These are phyloP conservation scores for Colletotrichum sp. DNA, from an alignment of 2,329 filamentous ascomycete species.

Conservation along the genomic window DNA sequence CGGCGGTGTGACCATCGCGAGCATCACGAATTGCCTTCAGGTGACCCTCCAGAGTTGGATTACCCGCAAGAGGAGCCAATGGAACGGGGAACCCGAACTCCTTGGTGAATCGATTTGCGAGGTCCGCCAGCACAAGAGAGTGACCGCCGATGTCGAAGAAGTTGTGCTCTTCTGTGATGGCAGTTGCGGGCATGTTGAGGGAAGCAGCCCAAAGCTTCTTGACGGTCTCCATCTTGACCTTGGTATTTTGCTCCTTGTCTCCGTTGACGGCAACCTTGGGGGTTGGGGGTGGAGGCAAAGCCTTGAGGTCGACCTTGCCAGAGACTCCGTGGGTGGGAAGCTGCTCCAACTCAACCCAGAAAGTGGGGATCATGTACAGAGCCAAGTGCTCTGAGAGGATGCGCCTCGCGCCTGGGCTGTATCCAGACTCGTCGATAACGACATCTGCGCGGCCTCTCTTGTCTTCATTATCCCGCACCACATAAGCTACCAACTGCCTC, in stretches of 20 bases:
- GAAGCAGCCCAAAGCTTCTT: conserved; percentile 75
- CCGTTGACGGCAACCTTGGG: conserved; percentile 47
- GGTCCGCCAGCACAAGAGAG: conserved; percentile 77
- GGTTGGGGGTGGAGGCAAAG: conserved; percentile 68
- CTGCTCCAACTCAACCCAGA: conserved; percentile 76
- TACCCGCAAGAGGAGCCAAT: conserved; percentile 72
- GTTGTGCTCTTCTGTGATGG: conserved; percentile 73
- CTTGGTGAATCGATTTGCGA: conserved; percentile 72
- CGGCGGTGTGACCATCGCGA: conserved; percentile 74
- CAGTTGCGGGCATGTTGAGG: conserved; percentile 66
- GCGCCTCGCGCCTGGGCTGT: conserved; percentile 72
- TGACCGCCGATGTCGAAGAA: conserved; percentile 86
- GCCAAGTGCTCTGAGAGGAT: conserved; percentile 71
- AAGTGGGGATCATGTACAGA: conserved; percentile 81
- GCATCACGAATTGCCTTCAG: conserved; percentile 73
- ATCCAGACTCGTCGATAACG: conserved; percentile 72
- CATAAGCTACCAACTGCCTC: conserved; percentile 76
- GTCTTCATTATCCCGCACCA: conserved; percentile 70
- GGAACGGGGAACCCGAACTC: conserved; percentile 77
- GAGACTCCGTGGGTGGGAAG: conserved; percentile 80
- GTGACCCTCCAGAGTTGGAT: conserved; percentile 75
- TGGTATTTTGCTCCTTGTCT: conserved; percentile 59
- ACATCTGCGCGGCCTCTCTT: conserved; percentile 63
- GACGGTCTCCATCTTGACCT: conserved; percentile 70
- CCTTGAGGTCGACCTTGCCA: conserved; percentile 78